A percentile compares a stretch with the other conserved stretches of the same genome.
Evolutionary conservation across 2,329 filamentous ascomycete species (phyloP).

Genomic region (Ceratocystis papillata): DNA sequence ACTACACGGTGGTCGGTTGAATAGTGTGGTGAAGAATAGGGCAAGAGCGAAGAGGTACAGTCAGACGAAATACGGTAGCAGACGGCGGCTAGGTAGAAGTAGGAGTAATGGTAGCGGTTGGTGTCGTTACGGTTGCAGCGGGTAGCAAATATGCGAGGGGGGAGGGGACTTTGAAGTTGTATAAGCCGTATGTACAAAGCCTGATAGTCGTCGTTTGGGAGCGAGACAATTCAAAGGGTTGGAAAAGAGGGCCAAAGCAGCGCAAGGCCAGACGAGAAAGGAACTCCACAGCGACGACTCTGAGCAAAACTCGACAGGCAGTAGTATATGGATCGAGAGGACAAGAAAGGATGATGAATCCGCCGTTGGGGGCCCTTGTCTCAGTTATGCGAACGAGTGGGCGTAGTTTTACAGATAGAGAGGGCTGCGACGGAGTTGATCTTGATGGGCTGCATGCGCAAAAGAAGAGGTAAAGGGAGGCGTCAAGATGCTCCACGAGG

Average conservation of each 20-base stretch:
- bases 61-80: background rate
- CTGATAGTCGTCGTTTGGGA: background rate
- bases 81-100: background rate
- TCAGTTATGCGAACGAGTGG: background rate
- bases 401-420: background rate
- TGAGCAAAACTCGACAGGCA: background rate
- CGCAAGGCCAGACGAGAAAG: slow-evolving; percentile 3
- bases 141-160: background rate
- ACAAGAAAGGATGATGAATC: background rate
- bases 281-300: background rate
- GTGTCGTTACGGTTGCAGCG: background rate
- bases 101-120: background rate
- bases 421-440: background rate
- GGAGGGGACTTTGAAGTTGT: background rate
- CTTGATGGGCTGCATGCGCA: background rate
- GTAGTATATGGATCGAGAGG: background rate
- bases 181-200: background rate
- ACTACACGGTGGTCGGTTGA: background rate
- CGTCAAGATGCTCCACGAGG: background rate
- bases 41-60: background rate
- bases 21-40: background rate
- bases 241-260: background rate
- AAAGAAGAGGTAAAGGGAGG: slow-evolving; percentile 14
- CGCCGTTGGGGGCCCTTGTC: background rate
- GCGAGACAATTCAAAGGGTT: background rate